A percentile compares a stretch with the other conserved stretches of the same genome.
Evolutionary conservation across 306 rosid species (phyloP).

Genomic region (Vigna mungo): DNA sequence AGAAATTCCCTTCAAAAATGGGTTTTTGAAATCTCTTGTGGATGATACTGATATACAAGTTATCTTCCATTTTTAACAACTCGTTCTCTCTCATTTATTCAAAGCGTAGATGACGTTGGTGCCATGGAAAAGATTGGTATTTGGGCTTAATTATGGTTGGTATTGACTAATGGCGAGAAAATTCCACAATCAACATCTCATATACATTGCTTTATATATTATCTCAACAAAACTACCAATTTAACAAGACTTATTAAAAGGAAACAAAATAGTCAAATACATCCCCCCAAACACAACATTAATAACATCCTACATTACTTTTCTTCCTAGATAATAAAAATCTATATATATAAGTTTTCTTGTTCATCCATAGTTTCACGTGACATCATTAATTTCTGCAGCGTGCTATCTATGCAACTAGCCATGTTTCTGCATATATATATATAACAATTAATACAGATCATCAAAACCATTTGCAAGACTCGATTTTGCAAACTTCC

Average conservation of each 20-base stretch:
- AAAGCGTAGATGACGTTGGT: slow-evolving; percentile 1
- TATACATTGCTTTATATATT: slow-evolving; percentile 1
- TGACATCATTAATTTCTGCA: slow-evolving; percentile 20
- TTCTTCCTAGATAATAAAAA: neutral
- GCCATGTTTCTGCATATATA: neutral
- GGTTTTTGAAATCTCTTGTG: neutral
- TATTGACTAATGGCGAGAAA: slow-evolving; percentile 29
- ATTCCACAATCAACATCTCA: slow-evolving; percentile 40
- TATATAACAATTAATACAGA: neutral
- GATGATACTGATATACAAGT: slow-evolving; percentile 2
- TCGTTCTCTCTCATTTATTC: neutral
- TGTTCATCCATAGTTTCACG: slow-evolving; percentile 5
- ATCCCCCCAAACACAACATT: slow-evolving; percentile 36
- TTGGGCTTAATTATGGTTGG: slow-evolving; percentile 37
- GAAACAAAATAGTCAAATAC: slow-evolving; percentile 18
- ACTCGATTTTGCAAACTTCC: no score
- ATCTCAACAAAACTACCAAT: slow-evolving; percentile 19
- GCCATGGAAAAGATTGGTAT: neutral
- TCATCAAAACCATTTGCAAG: slow-evolving; percentile 11
- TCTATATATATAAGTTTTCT: neutral
- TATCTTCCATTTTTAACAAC: slow-evolving; percentile 2
- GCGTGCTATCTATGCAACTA: neutral
- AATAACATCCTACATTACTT: slow-evolving; percentile 18
- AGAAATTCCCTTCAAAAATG: neutral
- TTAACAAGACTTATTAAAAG: slow-evolving; percentile 39